Evolutionary conservation across 2,329 filamentous ascomycete species (phyloP).

Genomic region (Xylaria sp.): DNA sequence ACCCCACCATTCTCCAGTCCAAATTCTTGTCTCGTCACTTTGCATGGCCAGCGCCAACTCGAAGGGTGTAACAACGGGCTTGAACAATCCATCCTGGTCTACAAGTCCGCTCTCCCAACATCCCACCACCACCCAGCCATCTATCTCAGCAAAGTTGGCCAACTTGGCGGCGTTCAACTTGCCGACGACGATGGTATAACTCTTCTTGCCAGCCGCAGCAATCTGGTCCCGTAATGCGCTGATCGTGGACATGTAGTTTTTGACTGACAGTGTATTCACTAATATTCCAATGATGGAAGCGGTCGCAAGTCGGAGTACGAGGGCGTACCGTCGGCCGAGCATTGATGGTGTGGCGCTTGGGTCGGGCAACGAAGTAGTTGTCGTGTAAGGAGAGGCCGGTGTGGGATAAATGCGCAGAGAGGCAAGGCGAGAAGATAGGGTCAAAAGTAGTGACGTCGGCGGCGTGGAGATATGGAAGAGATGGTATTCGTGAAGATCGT

Average conservation of each 20-base stretch:
- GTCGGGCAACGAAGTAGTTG: conserved; percentile 56
- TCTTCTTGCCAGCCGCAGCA: conserved; percentile 85
- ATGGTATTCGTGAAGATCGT: conserved; percentile 71
- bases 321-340: conserved; percentile 87
- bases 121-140: conserved; percentile 95
- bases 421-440: conserved; percentile 82
- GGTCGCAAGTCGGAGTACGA: conserved; percentile 81
- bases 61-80: conserved; percentile 92
- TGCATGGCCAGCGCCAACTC: conserved; percentile 83
- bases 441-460: conserved; percentile 83
- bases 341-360: conserved; percentile 59
- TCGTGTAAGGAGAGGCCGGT: conserved; percentile 56
- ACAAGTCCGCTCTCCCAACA: conserved; percentile 97
- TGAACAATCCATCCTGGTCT: conserved; percentile 88
- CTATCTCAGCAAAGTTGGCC: conserved; percentile 94
- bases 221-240: conserved; percentile 78
- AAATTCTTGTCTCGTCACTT: conserved; percentile 79
- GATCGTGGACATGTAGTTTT: conserved; percentile 87
- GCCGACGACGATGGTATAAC: conserved; percentile 94
- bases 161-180: conserved; percentile 96
- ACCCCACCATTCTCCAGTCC: conserved; percentile 89
- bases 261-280: conserved; percentile 93
- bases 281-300: conserved; percentile 90
- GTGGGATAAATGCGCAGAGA: conserved; percentile 82
- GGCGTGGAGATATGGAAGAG: conserved; percentile 88